Evolutionary conservation across 2,329 filamentous ascomycete species (phyloP), one percentile per base, ranked within the genome.

Genomic region (Cercospora sesami): DNA sequence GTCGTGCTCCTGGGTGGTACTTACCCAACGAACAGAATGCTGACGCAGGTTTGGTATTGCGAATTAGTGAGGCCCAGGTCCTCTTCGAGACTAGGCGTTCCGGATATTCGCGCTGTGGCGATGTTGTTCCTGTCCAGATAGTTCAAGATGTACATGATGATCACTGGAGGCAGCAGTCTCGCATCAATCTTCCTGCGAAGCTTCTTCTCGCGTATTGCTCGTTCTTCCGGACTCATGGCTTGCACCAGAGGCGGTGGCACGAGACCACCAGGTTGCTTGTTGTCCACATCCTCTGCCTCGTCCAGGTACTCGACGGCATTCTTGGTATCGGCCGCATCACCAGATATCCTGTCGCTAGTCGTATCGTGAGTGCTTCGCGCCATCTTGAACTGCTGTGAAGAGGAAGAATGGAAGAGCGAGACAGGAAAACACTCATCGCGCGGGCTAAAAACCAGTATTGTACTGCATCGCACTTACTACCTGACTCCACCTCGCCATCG

Each of bases 141-240:
- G 79, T 93, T 92, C 81, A 91, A 83, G 76, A 93, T 91, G 75
- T 92, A 93, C 81, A 93, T 91, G 71, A 92, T 77, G 59, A 93
- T 86, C 66, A 93, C 82, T 79, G 89, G 88, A 0, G 90, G 89
- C 66, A 92, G 81, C 78, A 93, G 68, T 62, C 90, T 85, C 21
- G 84, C 73, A 75, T 93, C 91, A 64, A 93, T 88, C 80, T 92
- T 93, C 72, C 88, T 86, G 76, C 89, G 86, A 74, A 93, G 80
- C 21, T 79, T 83, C 62, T 78, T 81, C 75, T 91, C 89, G 39
- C 69, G 61, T 42, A 36, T 31, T 42, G 53, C 66, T 64, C 72
- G 45, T 36, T 71, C 70, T 10, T 65, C 71, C 3, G 63, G 65
- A 33, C 60, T 74, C 62, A 74, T 55, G 4, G 63, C 64, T 51